Evolutionary conservation across 2,329 filamentous ascomycete genomes (phyloP), one percentile per base, ranked within the genome.

Genomic region (Aureobasidium sp.): DNA sequence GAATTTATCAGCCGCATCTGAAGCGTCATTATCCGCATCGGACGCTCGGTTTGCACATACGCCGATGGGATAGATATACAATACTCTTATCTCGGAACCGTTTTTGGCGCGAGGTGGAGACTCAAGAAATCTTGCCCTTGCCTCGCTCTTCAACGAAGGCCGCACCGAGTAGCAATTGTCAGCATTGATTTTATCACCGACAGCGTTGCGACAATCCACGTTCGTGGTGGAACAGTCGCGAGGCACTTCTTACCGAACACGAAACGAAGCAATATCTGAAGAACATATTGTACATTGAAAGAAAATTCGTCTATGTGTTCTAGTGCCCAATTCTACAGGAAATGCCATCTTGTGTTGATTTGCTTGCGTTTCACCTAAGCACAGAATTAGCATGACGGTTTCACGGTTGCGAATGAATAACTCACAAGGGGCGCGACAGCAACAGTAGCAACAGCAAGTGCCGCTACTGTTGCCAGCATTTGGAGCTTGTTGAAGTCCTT

Each of bases 401-500:
- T 26, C 12, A 64, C 15, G n/a, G 20, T 9, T n/a, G 59, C 41
- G 8, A 59, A 37, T 15, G 53, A 13, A 36, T 15, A 63, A 80
- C 88, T 80, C 81, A 96, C 94, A 84, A 97, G 85, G 32, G 94
- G 94, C 59, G 87, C 87, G 70, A 97, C 79, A 62, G 90, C 83
- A 66, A 87, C 74, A 17, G 96, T 93, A 50, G 91, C 91, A 42
- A 84, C 81, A 50, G 84, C 84, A 67, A 97, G 80, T 20, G 90
- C 93, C 44, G 88, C 79, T 41, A 99, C 91, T 0, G 94, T 99
- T 17, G 84, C 80, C 41, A 97, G 74, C 71, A 99, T 84, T 68
- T 91, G 89, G 62, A 91, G 72, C 79, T 96, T 97, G 73, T 93
- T 94, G 75, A 99, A 99, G 2, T 90, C 90, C 76, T 91, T 94